phyloP scores from a whole-genome alignment of 2,329 filamentous ascomycete genomes.

The Byssochlamys sp. region DNA sequence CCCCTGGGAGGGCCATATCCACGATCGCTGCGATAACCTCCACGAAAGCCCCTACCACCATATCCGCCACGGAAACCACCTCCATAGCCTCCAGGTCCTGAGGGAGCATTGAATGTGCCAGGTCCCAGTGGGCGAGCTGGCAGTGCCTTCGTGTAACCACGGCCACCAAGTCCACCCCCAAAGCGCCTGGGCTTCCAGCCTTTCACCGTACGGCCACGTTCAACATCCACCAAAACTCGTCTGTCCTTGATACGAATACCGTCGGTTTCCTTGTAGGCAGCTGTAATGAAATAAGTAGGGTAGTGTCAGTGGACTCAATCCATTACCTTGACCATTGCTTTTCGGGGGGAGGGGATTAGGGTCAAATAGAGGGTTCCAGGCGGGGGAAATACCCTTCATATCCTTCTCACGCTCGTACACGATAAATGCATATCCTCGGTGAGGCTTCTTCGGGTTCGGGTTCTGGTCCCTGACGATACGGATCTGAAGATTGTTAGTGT shows the following conservation, averaged over 20 bases:
- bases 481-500: conserved; percentile 49
- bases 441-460: conserved; percentile 71
- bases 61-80: conserved; percentile 50
- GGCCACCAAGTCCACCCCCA: conserved; percentile 82
- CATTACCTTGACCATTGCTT: conserved; percentile 4
- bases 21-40: conserved; percentile 45
- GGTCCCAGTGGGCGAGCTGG: conserved; percentile 61
- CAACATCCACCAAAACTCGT: conserved; percentile 86
- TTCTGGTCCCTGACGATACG: conserved; percentile 76
- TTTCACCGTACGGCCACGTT: conserved; percentile 85
- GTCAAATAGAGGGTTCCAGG: conserved; percentile 32
- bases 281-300: conserved; percentile 40
- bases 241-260: conserved; percentile 87
- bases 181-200: conserved; percentile 87
- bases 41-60: conserved; percentile 42
- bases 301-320: conserved; percentile 8
- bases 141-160: conserved; percentile 79
- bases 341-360: conserved; percentile 22
- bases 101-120: conserved; percentile 47
- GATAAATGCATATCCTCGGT: conserved; percentile 89
- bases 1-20: conserved; percentile 36
- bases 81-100: conserved; percentile 48
- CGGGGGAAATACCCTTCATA: conserved; percentile 73
- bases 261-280: conserved; percentile 81
- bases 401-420: conserved; percentile 95